Evolutionary conservation across 768 basidiomycete species (phyloP), one percentile per base, ranked within the genome.

Genomic region (Tricholoma saponaceum): DNA sequence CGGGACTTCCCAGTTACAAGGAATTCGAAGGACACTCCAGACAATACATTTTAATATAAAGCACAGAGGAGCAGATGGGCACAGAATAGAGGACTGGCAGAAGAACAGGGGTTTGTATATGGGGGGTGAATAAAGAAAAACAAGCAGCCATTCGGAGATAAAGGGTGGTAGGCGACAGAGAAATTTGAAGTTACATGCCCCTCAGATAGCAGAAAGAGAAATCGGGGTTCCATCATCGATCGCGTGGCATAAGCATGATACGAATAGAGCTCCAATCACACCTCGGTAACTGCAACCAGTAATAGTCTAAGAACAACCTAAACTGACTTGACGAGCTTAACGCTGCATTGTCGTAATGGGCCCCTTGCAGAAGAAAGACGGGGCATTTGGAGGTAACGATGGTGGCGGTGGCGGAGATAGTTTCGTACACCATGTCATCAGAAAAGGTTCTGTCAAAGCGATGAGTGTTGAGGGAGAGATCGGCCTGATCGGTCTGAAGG

Each of bases 391-490:
- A 51, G 25, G 28, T 7, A 13, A 33, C 14, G 55, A 18, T 25
- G 23, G 22, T 22, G 7, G 33, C n/a, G n/a, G 16, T 50, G 35
- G 14, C 9, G 30, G 25, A 35, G 58, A 59, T n/a, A 44, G 23
- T 32, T 49, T 49, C 26, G 59, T 47, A 60, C 69, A 73, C 76
- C 76, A 76, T 12, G 67, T 67, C 74, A 79, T 73, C 20, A 79
- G 70, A 55, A 67, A 74, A 3, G 76, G 76, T 44, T 79, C 78
- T 1, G 76, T 76, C 61, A 78, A 68, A 16, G 76, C 76, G 3
- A 78, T 76, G 13, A 79, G 61, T 4, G 76, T 77, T 30, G 73
- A 69, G 0, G 76, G 71, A 9, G 75, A 68, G 39, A 74, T 66
- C 2, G 73, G 70, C 23, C 72, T 66, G 32, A 65, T 61, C 4